A percentile compares a stretch with the other conserved stretches of the same genome.
These are phyloP conservation scores for Blastobotrys malaysiensis DNA, from an alignment of 1,139 yeast species.

Conservation along the genomic window DNA sequence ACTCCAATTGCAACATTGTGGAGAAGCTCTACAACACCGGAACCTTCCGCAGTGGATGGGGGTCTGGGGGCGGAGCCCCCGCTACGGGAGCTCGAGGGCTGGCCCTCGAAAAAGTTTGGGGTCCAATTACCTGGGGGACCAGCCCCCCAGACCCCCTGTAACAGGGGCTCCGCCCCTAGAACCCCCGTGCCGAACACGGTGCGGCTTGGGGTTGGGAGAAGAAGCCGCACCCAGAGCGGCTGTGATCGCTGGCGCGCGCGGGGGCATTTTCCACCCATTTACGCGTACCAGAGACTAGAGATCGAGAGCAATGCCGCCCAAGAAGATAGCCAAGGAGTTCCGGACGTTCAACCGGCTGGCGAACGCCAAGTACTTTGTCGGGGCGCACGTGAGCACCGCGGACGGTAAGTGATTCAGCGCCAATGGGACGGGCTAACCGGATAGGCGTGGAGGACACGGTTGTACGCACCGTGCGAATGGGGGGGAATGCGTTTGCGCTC, in stretches of 20 bases:
- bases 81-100: too few species aligned
- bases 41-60: too few species aligned
- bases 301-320: conserved; percentile 9
- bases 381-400: conserved; percentile 35
- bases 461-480: conserved; percentile 15
- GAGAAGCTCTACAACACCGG: too few species aligned
- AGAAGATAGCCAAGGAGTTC: conserved; percentile 5
- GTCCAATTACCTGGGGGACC: too few species aligned
- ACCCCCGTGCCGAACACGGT: too few species aligned
- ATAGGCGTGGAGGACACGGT: conserved; percentile 64
- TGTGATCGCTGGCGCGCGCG: not conserved
- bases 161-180: too few species aligned
- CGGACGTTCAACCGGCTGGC: conserved; percentile 3
- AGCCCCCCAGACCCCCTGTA: too few species aligned
- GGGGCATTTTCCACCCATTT: not conserved
- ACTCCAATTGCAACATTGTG: too few species aligned
- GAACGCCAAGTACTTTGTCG: conserved; percentile 25
- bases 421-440: not conserved
- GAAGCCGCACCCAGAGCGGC: not conserved
- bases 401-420: conserved; percentile 25
- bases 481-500: conserved; percentile 74
- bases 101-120: too few species aligned
- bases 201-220: not conserved
- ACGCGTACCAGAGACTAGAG: not conserved
- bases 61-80: too few species aligned